Evolutionary conservation across 441 rosid species (phyloP).

Genomic region (Iberis amara): DNA sequence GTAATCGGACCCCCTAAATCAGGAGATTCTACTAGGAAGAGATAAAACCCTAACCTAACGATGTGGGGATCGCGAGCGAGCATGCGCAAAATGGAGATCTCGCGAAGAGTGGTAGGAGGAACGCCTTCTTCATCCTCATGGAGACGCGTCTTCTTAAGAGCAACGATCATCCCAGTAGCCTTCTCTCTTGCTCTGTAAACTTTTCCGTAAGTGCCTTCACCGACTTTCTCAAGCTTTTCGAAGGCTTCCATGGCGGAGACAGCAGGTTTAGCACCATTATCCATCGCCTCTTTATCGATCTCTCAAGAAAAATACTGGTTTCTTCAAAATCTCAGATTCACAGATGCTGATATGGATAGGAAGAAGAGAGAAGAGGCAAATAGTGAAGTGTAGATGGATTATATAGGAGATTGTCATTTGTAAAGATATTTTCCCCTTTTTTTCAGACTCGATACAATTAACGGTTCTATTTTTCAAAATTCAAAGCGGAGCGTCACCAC

Average conservation of each 20-base stretch:
- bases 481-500: slow-evolving; percentile 24
- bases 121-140: slow-evolving; percentile 99
- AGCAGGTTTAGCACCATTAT: slow-evolving; percentile 27
- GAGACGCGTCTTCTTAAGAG: slow-evolving; percentile 95
- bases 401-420: slow-evolving; percentile 1
- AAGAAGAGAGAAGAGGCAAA: slow-evolving; percentile 8
- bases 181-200: slow-evolving; percentile 91
- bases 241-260: slow-evolving; percentile 78
- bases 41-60: slow-evolving; percentile 47
- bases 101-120: slow-evolving; percentile 97
- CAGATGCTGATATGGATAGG: not conserved
- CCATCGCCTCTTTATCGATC: slow-evolving; percentile 28
- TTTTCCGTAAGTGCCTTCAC: slow-evolving; percentile 96
- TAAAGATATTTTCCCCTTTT: not conserved
- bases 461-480: slow-evolving; percentile 26
- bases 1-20: not conserved
- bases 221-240: slow-evolving; percentile 96
- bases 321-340: not conserved
- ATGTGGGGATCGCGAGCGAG: slow-evolving; percentile 92
- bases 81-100: slow-evolving; percentile 97
- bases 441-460: not conserved
- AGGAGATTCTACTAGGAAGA: not conserved
- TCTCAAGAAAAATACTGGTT: slow-evolving; percentile 6
- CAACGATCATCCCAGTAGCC: slow-evolving; percentile 87
- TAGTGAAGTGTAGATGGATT: not conserved